Conservation (phyloP, 2,329 filamentous ascomycete species). For the Venturia effusa region DNA sequence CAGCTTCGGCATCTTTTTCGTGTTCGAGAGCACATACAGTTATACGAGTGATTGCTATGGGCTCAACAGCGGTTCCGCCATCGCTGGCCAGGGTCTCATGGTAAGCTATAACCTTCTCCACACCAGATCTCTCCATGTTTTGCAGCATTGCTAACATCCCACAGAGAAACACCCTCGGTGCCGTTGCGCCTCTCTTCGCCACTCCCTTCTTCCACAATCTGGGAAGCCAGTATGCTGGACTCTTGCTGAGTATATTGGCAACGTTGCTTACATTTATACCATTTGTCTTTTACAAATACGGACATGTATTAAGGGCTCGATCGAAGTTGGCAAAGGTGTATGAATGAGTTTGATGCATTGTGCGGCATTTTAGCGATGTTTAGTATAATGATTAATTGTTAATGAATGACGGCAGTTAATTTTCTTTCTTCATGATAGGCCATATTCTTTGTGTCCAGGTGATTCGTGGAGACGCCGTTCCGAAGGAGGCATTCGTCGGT, state of each 20-base stretch:
- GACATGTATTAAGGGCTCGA: constrained; percentile 27
- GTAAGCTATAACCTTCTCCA: not conserved
- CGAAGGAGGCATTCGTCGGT: too few species aligned
- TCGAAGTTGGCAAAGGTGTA: constrained; percentile 29
- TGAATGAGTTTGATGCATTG: constrained; percentile 10
- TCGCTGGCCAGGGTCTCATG: constrained; percentile 5
- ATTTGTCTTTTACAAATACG: constrained; percentile 34
- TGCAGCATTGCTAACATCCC: constrained; percentile 33
- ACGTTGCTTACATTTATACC: constrained; percentile 32
- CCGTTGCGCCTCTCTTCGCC: constrained; percentile 41
- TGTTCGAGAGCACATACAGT: constrained; percentile 27
- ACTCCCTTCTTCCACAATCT: constrained; percentile 43
- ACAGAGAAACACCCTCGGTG: constrained; percentile 43
- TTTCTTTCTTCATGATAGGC: not conserved
- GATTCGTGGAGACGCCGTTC: not conserved
- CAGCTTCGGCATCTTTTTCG: constrained; percentile 32
- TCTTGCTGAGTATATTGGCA: constrained; percentile 37
- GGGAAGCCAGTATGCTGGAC: constrained; percentile 41
- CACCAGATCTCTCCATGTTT: not conserved
- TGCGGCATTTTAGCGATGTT: not conserved
- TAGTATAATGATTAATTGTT: not conserved
- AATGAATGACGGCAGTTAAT: not conserved
- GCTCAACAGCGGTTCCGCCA: not conserved
- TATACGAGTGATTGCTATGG: constrained; percentile 27
- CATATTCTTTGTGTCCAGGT: not conserved